A percentile compares a stretch with the other conserved stretches of the same genome.
phyloP scores from a whole-genome alignment of 2,329 filamentous ascomycete genomes.

The Microsporum audouinii region DNA sequence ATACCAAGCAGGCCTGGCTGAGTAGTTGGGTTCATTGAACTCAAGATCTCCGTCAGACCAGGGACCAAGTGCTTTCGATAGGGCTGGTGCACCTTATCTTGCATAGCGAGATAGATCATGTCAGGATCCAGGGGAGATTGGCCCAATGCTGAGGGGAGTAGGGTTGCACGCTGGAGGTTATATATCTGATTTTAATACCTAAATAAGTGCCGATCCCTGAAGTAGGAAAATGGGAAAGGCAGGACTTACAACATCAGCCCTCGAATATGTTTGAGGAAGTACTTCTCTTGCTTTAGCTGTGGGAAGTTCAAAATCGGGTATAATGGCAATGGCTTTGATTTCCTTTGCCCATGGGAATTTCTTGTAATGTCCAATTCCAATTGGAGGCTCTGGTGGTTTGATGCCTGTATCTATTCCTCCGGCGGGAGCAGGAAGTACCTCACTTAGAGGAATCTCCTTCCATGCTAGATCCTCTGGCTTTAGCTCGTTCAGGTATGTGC shows the following conservation, averaged over 20 bases:
- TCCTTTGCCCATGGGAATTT: constrained; percentile 88
- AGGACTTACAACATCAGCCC: constrained; percentile 64
- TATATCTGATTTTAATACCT: constrained; percentile 42
- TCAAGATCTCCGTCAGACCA: constrained; percentile 77
- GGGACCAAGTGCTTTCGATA: constrained; percentile 89
- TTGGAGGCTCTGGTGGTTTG: constrained; percentile 74
- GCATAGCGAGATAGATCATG: constrained; percentile 95
- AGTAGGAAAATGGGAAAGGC: not conserved
- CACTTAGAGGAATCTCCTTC: constrained; percentile 85
- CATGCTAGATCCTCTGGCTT: constrained; percentile 78
- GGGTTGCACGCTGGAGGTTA: constrained; percentile 86
- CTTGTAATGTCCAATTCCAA: constrained; percentile 90
- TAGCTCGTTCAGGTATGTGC: constrained; percentile 88
- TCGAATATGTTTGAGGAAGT: constrained; percentile 65
- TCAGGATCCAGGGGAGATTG: constrained; percentile 83
- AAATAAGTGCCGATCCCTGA: not conserved
- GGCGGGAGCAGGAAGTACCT: constrained; percentile 81
- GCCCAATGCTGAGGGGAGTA: constrained; percentile 79
- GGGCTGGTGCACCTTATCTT: constrained; percentile 95
- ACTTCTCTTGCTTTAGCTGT: constrained; percentile 83
- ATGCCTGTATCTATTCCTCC: constrained; percentile 84
- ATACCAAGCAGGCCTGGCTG: constrained; percentile 86
- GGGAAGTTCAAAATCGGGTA: constrained; percentile 90
- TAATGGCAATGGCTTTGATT: constrained; percentile 94
- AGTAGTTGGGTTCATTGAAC: constrained; percentile 76